Conservation (phyloP, 2,329 filamentous ascomycete genomes). For the Hortaea werneckii region DNA sequence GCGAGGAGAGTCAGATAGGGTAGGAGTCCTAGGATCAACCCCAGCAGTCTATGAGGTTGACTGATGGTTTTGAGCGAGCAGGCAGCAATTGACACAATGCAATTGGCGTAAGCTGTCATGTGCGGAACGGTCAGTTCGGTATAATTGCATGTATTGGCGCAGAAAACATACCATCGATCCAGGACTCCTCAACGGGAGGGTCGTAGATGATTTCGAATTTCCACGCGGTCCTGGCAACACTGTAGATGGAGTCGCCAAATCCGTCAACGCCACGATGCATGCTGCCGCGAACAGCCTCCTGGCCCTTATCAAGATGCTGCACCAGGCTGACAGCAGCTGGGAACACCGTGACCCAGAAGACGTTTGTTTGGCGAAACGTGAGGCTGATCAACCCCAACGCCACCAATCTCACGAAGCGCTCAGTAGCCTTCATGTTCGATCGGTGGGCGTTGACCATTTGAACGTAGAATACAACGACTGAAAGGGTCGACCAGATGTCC, state of each 20-base stretch:
- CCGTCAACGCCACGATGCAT: conserved; percentile 21
- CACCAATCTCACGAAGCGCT: conserved; percentile 25
- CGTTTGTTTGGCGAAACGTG: conserved; percentile 83
- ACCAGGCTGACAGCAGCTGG: conserved; percentile 44
- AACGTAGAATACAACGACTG: conserved; percentile 61
- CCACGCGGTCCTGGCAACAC: conserved; percentile 26
- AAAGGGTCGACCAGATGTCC: conserved; percentile 70
- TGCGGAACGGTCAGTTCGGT: too few relatives aligned
- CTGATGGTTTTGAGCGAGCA: conserved; percentile 40
- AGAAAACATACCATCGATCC: conserved; percentile 33
- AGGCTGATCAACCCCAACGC: conserved; percentile 56
- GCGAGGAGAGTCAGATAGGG: conserved; percentile 53
- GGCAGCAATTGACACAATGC: conserved; percentile 53
- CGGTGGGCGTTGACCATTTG: conserved; percentile 31
- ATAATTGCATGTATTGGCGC: too few relatives aligned
- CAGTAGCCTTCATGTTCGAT: conserved; percentile 10
- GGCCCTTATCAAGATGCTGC: conserved; percentile 44
- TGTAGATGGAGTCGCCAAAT: conserved; percentile 20
- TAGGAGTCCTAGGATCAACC: conserved; percentile 10
- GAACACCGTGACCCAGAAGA: conserved; percentile 85
- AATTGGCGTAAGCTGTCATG: conserved; percentile 36
- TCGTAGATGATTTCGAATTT: conserved; percentile 39
- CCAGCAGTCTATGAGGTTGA: conserved; percentile 13
- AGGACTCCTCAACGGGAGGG: conserved; percentile 38
- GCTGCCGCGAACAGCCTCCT: conserved; percentile 32